Evolutionary conservation across 352 stramenopile species (phyloP), one percentile per base, ranked within the genome.

Genomic region (Blastocystis sp.): DNA sequence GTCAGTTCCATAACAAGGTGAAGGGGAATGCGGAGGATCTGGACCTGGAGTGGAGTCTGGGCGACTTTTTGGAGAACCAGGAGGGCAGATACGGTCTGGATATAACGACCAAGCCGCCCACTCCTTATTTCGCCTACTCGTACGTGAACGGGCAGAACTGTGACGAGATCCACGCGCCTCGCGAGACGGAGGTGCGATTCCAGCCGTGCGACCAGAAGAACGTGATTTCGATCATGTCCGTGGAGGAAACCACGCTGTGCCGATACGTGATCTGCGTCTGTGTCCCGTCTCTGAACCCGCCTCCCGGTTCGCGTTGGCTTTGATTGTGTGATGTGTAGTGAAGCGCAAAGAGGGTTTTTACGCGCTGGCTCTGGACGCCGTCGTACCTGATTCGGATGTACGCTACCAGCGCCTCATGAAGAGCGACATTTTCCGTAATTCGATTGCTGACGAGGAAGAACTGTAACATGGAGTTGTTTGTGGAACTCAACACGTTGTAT

Each of bases 181-280:
- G 70, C 38, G 5, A 81, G 48, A 81, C 70, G 19, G 70, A 81
- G n/a, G 70, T 81, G 40, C 70, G 70, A 38, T 81, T 81, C 65
- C 45, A 81, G 28, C 28, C 70, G n/a, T 81, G 70, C 43, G 43
- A 64, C 41, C 7, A 52, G 17, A 19, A 21, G 38, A 9, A 62
- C 19, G 70, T 81, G 43, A 3, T 14, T 23, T 34, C 53, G 48
- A 81, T 81, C 41, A 19, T 45, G 52, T 81, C 70, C 5, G 40
- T 81, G 14, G 7, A 64, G n/a, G 70, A 81, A 38, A 52, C 65
- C 28, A 66, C 70, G 28, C 28, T 81, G 23, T 81, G 70, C 28
- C 62, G 48, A 40, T 81, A 81, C 65, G 45, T 81, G 59, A 40
- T 62, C 10, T 19, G 19, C 14, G 10, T 81, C 10, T 81, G 70